Evolutionary conservation across 768 basidiomycete genomes (phyloP), one percentile per base, ranked within the genome.

Genomic region (Phlegmacium glaucopus): DNA sequence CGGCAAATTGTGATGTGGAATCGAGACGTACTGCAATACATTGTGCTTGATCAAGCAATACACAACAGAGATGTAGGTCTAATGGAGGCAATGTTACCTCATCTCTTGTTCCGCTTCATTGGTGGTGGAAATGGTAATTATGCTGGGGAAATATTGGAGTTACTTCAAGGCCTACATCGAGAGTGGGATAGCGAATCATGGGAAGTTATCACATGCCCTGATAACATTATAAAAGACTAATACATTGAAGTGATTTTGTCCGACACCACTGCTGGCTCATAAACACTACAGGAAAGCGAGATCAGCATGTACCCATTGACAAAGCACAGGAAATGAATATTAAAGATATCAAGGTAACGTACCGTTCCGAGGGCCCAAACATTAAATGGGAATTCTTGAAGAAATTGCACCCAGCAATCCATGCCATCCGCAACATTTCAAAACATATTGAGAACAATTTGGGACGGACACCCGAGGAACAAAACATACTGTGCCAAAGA

Each of bases 71-170:
- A 73, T 53, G 64, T 72, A 4, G 66, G 69, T 1, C 9, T 56
- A 1, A 66, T 73, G 63, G 65, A 71, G 45, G 53, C 52, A 27
- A 52, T 63, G 38, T 42, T 71, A 1, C 70, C 69, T 4, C 26
- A 34, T 1, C 47, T 71, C 1, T 47, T 68, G 1, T 66, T 66
- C 25, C 61, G 66, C 3, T 72, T 69, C 50, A 16, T 49, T 17
- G 71, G 69, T 0, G 67, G 67, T 6, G 51, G 59, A 9, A 70
- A 70, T 50, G 37, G 45, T 1, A 68, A 71, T 5, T 73, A 73
- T 45, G 42, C 61, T 2, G 43, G 17, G 3, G 69, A 71, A 44
- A 49, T 67, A 5, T 50, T 72, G 3, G 69, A 71, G 51, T 40
- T 69, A 10, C 53, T 69, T 4, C 69, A 68, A 48, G 60, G 54